A percentile compares a stretch with the other conserved stretches of the same genome.
These are phyloP conservation scores for Delonix regia DNA, from an alignment of 306 rosid species.

Conservation along the genomic window DNA sequence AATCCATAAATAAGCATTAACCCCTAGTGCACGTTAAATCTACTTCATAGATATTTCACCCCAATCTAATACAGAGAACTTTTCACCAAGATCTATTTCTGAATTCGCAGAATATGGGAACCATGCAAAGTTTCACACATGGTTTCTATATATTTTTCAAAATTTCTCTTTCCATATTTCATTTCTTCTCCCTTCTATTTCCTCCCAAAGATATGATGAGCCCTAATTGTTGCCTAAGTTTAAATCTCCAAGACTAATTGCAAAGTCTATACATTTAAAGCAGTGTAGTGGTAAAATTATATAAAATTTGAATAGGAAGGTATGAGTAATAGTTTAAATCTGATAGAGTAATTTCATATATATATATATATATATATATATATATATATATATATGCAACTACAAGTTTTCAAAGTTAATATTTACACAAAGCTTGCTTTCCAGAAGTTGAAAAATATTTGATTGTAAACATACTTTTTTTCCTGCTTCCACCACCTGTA, in stretches of 20 bases:
- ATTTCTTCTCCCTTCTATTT: not conserved
- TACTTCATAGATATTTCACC: not conserved
- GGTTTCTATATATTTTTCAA: not conserved
- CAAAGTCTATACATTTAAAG: constrained; percentile 20
- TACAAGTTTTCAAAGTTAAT: not conserved
- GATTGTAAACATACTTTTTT: constrained; percentile 66
- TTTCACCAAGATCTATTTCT: not conserved
- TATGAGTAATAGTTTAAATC: not conserved
- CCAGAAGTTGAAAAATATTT: not conserved
- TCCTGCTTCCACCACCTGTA: constrained; percentile 89
- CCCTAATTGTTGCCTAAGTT: constrained; percentile 12
- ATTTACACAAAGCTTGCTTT: not conserved
- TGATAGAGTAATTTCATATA: not conserved
- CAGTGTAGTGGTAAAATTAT: not conserved
- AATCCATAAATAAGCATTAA: constrained; percentile 15
- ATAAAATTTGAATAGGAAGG: not conserved
- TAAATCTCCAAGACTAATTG: not conserved
- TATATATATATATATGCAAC: no score
- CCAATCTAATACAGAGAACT: not conserved
- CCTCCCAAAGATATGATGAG: not conserved
- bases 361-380: no score
- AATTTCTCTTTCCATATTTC: not conserved
- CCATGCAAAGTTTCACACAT: not conserved
- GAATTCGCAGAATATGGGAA: not conserved
- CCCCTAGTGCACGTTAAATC: not conserved